Evolutionary conservation across 2,329 filamentous ascomycete species (phyloP).

Genomic region (Fusarium xylarioides): DNA sequence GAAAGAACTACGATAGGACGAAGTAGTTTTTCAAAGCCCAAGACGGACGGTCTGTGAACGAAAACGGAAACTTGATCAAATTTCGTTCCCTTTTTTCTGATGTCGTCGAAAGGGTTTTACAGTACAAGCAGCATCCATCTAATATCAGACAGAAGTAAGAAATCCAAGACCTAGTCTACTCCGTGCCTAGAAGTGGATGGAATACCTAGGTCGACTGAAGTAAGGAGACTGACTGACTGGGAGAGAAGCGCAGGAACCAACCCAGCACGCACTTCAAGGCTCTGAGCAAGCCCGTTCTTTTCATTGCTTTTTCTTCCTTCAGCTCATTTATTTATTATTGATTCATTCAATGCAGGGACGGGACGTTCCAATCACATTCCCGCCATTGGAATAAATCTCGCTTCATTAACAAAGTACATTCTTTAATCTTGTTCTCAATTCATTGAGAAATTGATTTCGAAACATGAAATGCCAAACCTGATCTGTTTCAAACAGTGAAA

Average conservation of each 20-base stretch:
- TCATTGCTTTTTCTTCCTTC: neutral
- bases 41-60: conserved; percentile 4
- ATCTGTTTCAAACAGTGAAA: conserved; percentile 19
- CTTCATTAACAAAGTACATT: neutral
- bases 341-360: neutral
- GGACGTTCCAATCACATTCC: conserved; percentile 4
- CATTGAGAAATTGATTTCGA: neutral
- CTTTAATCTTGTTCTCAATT: neutral
- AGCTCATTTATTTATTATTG: neutral
- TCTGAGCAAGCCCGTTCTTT: neutral
- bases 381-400: neutral
- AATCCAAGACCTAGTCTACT: neutral
- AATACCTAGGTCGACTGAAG: neutral
- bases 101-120: neutral
- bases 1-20: neutral
- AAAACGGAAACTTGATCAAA: neutral
- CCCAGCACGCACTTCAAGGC: neutral
- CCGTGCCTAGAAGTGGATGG: neutral
- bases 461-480: conserved; percentile 7
- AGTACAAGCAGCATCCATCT: neutral
- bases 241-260: neutral
- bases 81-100: neutral
- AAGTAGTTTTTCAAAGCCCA: neutral
- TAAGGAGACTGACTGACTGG: neutral
- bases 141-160: neutral